Percentiles rank a stretch among this genome's conserved stretches.
phyloP scores from a whole-genome alignment of 139 green algal species.

The Pleodorina starrii region DNA sequence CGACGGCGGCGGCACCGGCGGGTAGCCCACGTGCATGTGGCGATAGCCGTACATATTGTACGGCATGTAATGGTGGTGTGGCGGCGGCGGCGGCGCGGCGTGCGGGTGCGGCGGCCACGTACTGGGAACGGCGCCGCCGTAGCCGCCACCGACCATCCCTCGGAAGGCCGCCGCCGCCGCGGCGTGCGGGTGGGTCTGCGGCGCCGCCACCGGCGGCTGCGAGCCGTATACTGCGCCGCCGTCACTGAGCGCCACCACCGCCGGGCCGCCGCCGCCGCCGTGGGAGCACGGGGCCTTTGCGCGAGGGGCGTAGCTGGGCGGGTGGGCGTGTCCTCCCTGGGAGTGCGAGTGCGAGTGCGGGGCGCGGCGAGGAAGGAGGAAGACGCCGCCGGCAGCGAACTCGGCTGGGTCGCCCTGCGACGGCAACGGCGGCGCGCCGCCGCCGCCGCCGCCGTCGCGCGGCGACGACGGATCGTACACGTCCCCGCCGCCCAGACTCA shows the following conservation, averaged over 20 bases:
- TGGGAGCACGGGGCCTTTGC: not conserved
- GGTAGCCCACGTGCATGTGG: not conserved
- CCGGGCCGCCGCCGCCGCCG: not conserved
- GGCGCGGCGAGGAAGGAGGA: not conserved
- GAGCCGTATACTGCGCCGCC: not conserved
- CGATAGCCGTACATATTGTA: conserved; percentile 22
- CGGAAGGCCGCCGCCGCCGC: not conserved
- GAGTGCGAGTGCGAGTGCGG: not conserved
- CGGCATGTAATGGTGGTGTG: not conserved
- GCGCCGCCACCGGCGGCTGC: not conserved
- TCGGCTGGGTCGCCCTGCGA: too few species aligned
- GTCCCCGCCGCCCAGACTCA: not conserved
- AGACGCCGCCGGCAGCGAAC: too few species aligned
- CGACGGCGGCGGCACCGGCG: not conserved
- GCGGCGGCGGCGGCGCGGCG: not conserved
- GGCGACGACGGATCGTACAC: not conserved
- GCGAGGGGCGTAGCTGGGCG: not conserved
- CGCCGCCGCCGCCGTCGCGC: not conserved
- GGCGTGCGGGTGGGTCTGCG: not conserved
- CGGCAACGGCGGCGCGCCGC: too few species aligned
- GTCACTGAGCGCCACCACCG: conserved; percentile 17
- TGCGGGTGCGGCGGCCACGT: not conserved
- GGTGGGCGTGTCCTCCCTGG: not conserved
- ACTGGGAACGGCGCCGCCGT: not conserved
- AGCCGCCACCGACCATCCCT: not conserved